phyloP scores from a whole-genome alignment of 2,329 filamentous ascomycete species.

The Epicoccum nigrum region DNA sequence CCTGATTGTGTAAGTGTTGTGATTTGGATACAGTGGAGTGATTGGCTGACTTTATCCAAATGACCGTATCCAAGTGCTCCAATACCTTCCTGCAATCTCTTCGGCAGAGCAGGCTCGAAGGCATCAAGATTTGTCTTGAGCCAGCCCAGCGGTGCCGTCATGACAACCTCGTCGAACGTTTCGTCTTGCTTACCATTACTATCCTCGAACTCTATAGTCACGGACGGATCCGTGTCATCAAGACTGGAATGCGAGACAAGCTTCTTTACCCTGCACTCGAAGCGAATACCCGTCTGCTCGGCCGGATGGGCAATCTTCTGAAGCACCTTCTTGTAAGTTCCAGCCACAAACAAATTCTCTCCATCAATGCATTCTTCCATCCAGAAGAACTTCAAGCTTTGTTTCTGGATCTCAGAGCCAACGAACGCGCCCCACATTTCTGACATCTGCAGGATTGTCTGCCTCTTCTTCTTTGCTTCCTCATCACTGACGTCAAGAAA shows the following conservation, averaged over 20 bases:
- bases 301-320: slow-evolving; percentile 64
- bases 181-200: slow-evolving; percentile 49
- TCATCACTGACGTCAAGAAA: slow-evolving; percentile 45
- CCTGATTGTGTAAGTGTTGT: slow-evolving; percentile 28
- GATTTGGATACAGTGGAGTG: slow-evolving; percentile 19
- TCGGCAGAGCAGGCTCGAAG: slow-evolving; percentile 67
- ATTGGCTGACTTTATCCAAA: slow-evolving; percentile 66
- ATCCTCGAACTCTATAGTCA: slow-evolving; percentile 52
- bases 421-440: slow-evolving; percentile 75
- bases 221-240: slow-evolving; percentile 23
- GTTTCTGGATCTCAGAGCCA: slow-evolving; percentile 66
- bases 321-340: slow-evolving; percentile 66
- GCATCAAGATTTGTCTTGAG: slow-evolving; percentile 46
- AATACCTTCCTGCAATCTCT: slow-evolving; percentile 65
- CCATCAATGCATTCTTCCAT: slow-evolving; percentile 79
- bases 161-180: slow-evolving; percentile 70
- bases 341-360: slow-evolving; percentile 67
- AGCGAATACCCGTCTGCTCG: slow-evolving; percentile 61
- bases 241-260: slow-evolving; percentile 36
- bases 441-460: slow-evolving; percentile 59
- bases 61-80: slow-evolving; percentile 71
- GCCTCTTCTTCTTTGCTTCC: slow-evolving; percentile 55
- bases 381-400: slow-evolving; percentile 79
- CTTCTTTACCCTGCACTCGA: slow-evolving; percentile 55
- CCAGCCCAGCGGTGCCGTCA: slow-evolving; percentile 71